These are phyloP conservation scores for Dothiorella sarmentorum DNA, from an alignment of 2,329 filamentous ascomycete species.

Conservation along the genomic window DNA sequence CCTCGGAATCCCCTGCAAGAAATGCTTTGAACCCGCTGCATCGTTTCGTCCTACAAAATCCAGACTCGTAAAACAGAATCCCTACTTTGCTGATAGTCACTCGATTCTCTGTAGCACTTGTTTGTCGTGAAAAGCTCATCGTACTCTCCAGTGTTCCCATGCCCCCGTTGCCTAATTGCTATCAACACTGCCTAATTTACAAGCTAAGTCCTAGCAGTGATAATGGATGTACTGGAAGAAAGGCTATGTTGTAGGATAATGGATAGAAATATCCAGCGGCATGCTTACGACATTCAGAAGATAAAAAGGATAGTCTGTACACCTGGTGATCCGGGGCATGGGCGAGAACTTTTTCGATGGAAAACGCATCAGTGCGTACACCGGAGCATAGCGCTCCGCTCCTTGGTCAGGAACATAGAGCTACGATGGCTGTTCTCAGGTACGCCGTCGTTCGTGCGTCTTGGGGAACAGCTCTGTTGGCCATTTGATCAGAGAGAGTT, in stretches of 20 bases:
- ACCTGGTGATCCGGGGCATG: constrained; percentile 60
- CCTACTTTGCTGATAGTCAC: constrained; percentile 30
- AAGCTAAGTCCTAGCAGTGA: constrained; percentile 66
- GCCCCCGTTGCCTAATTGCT: constrained; percentile 55
- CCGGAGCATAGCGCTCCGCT: constrained; percentile 60
- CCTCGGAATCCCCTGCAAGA: too few species aligned
- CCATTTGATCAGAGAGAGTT: too few species aligned
- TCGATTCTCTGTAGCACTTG: background rate
- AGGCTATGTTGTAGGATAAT: constrained; percentile 52
- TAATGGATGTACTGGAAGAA: constrained; percentile 45
- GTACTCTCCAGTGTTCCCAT: constrained; percentile 50
- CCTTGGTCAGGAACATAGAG: constrained; percentile 55
- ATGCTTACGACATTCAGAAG: constrained; percentile 65
- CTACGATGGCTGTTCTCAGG: constrained; percentile 58
- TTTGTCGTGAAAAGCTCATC: constrained; percentile 18
- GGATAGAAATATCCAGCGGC: constrained; percentile 62
- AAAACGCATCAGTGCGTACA: constrained; percentile 54
- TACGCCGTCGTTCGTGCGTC: too few species aligned
- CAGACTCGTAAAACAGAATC: constrained; percentile 43
- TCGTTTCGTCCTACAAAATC: too few species aligned
- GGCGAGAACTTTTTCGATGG: constrained; percentile 52
- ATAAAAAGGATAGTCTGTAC: constrained; percentile 65
- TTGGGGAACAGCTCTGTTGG: too few species aligned
- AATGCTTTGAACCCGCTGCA: too few species aligned
- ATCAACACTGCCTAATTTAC: constrained; percentile 67